phyloP scores from a whole-genome alignment of 768 basidiomycete species.

The Tulasnella sp. region DNA sequence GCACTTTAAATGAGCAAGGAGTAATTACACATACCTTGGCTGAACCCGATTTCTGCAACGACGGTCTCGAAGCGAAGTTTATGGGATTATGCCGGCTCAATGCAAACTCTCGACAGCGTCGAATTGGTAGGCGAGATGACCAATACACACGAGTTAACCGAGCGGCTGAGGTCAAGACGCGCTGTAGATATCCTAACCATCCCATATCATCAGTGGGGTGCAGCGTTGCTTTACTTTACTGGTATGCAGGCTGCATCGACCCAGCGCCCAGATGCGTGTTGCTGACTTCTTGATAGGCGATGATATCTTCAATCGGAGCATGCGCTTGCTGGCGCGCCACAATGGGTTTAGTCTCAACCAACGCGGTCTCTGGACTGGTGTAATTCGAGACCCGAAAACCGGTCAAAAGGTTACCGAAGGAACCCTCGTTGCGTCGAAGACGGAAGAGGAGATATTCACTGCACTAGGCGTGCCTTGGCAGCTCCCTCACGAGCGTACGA shows the following conservation, averaged over 20 bases:
- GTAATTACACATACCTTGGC: constrained; percentile 76
- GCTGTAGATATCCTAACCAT: constrained; percentile 62
- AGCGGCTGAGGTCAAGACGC: background rate
- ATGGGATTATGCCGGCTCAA: constrained; percentile 61
- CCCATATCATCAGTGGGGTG: constrained; percentile 68
- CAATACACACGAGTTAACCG: background rate
- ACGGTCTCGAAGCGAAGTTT: constrained; percentile 64
- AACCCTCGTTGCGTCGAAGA: constrained; percentile 61
- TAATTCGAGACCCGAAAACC: constrained; percentile 58
- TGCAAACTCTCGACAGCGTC: constrained; percentile 38
- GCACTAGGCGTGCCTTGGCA: constrained; percentile 74
- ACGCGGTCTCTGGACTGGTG: constrained; percentile 60
- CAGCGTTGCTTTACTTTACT: constrained; percentile 86
- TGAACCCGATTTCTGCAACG: constrained; percentile 46
- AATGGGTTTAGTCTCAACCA: constrained; percentile 84
- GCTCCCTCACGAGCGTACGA: constrained; percentile 64
- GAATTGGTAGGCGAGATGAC: constrained; percentile 41
- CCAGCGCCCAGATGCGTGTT: background rate
- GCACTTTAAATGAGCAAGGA: constrained; percentile 39
- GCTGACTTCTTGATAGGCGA: constrained; percentile 38
- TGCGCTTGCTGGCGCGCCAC: constrained; percentile 71
- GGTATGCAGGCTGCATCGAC: constrained; percentile 30
- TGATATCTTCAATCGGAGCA: constrained; percentile 86
- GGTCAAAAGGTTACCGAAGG: constrained; percentile 56
- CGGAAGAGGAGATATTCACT: constrained; percentile 76